Conservation (phyloP, 2,329 filamentous ascomycete species). For the Trichoderma polysporum region DNA sequence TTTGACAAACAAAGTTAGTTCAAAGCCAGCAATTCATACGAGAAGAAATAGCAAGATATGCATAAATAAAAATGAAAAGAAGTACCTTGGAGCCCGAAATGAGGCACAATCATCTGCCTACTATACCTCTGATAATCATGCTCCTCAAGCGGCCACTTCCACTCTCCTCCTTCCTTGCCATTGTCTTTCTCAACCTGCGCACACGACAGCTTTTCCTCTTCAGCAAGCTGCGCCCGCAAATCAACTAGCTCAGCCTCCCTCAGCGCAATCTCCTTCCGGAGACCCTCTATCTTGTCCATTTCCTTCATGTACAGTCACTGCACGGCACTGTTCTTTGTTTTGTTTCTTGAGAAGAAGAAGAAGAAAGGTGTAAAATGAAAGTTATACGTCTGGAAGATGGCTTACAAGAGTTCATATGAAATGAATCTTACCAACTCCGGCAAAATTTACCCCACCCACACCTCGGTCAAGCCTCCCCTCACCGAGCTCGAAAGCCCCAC, state of each 20-base stretch:
- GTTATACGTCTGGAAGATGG: neutral
- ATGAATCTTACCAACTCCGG: neutral
- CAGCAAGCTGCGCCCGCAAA: conserved; percentile 46
- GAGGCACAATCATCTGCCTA: conserved; percentile 83
- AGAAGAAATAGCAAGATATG: neutral
- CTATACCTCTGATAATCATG: conserved; percentile 87
- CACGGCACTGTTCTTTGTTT: neutral
- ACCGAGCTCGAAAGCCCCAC: conserved; percentile 20
- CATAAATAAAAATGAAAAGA: neutral
- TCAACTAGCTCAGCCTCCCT: conserved; percentile 49
- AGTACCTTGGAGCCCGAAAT: conserved; percentile 72
- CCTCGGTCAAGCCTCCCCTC: conserved; percentile 18
- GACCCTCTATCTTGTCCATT: conserved; percentile 42
- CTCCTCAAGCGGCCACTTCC: conserved; percentile 66
- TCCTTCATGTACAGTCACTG: neutral
- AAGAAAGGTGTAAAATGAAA: neutral
- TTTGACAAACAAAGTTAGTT: neutral
- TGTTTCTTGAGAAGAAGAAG: too few species aligned
- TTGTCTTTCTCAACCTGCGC: conserved; percentile 10
- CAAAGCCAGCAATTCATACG: neutral
- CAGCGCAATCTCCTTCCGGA: conserved; percentile 49
- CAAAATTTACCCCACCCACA: conserved; percentile 6
- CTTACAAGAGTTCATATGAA: neutral
- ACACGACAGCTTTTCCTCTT: conserved; percentile 27
- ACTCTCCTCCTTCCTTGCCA: conserved; percentile 34